Percentiles rank a stretch among this genome's conserved stretches.
phyloP scores from a whole-genome alignment of 139 green algal genomes.

The Limnomonas spitsbergensis region DNA sequence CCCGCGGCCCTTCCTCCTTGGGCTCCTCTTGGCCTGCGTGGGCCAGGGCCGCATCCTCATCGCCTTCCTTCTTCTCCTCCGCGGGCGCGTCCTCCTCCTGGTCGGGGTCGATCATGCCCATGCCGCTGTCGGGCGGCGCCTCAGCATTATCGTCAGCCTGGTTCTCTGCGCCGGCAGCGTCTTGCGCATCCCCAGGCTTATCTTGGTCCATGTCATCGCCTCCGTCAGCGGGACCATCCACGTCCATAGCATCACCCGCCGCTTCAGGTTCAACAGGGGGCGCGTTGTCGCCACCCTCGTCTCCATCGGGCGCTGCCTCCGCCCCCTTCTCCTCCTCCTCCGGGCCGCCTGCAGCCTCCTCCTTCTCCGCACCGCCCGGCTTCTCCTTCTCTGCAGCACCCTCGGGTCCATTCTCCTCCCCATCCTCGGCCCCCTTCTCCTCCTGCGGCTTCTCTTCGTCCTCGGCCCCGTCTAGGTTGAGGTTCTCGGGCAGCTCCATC shows the following conservation, averaged over 20 bases:
- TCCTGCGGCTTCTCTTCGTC: conserved; percentile 28
- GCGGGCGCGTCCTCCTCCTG: conserved; percentile 51
- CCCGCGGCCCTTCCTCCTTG: conserved; percentile 21
- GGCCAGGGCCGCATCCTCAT: conserved; percentile 13
- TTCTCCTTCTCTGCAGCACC: conserved; percentile 16
- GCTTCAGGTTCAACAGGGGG: neutral
- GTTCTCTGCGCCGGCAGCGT: conserved; percentile 31
- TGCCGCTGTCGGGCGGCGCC: neutral
- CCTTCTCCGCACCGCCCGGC: conserved; percentile 32
- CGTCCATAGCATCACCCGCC: neutral
- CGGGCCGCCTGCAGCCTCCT: conserved; percentile 14
- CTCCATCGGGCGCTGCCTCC: conserved; percentile 6
- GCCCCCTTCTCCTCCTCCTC: neutral
- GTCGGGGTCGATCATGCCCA: conserved; percentile 4
- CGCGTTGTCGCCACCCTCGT: neutral
- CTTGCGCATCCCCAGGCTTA: conserved; percentile 35
- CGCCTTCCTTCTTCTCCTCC: conserved; percentile 27
- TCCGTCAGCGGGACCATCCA: conserved; percentile 4
- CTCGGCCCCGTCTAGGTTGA: conserved; percentile 79
- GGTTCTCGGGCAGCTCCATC: conserved; percentile 75
- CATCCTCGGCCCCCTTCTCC: too few species aligned
- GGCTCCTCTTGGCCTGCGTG: conserved; percentile 17
- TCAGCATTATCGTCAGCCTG: conserved; percentile 18
- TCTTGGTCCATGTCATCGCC: conserved; percentile 16
- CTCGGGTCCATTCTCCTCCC: conserved; percentile 34